Conservation (phyloP, 495 filamentous ascomycete genomes). For the Penicillium ochrochloron region DNA sequence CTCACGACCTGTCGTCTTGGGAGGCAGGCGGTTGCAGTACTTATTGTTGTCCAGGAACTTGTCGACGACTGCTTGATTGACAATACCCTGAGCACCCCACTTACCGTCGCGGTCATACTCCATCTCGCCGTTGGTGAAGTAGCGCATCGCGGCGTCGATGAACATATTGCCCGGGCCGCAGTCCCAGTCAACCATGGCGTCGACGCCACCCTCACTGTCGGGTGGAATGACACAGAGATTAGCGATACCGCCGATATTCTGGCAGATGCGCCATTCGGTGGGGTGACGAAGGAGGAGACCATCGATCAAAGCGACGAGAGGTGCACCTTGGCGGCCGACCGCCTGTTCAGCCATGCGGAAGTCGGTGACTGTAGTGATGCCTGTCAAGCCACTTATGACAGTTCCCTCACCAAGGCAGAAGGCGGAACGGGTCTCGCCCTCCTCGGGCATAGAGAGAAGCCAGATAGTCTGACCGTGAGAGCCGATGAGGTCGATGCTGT, state of each 20-base stretch:
- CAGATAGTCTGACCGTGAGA: constrained; percentile 61
- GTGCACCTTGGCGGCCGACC: constrained; percentile 43
- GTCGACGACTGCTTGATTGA: constrained; percentile 53
- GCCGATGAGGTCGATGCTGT: constrained; percentile 52
- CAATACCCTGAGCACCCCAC: constrained; percentile 48
- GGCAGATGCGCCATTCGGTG: constrained; percentile 53
- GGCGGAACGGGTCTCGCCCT: constrained; percentile 46
- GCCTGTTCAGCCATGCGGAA: constrained; percentile 40
- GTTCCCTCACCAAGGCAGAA: constrained; percentile 46
- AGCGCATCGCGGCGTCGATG: constrained; percentile 35
- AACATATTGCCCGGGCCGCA: constrained; percentile 39
- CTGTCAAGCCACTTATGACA: constrained; percentile 38
- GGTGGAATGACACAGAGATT: constrained; percentile 61
- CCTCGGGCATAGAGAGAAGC: constrained; percentile 52
- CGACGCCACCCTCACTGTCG: constrained; percentile 27
- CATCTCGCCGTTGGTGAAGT: constrained; percentile 30
- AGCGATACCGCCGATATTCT: constrained; percentile 60
- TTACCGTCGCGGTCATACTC: constrained; percentile 45
- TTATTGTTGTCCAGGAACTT: constrained; percentile 46
- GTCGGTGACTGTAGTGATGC: constrained; percentile 38
- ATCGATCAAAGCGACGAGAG: constrained; percentile 47
- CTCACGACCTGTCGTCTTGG: constrained; percentile 59
- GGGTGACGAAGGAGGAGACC: constrained; percentile 55
- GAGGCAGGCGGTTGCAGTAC: constrained; percentile 51
- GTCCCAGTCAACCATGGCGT: constrained; percentile 44